Evolutionary conservation across 768 basidiomycete genomes (phyloP), one percentile per base, ranked within the genome.

Genomic region (Gymnopilus junonius): DNA sequence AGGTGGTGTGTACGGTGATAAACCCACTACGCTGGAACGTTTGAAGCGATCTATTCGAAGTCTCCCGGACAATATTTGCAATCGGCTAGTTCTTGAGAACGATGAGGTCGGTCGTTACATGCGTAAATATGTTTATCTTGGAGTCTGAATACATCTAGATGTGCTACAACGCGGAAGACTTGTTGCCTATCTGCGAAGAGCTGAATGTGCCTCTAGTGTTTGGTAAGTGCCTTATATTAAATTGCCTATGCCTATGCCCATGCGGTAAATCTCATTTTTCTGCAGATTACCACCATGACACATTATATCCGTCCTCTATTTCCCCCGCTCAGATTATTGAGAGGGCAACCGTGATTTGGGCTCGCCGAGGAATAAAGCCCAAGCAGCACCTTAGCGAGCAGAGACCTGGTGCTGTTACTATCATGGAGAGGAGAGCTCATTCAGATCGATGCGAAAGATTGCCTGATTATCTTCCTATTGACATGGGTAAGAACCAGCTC

Each of bases 321-420:
- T 81, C 91, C 1, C 85, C 88, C 1, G 74, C 80, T 0, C 82
- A 80, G 29, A 90, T 97, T 64, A 92, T 96, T 35, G 80, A 83
- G n/a, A 82, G 87, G 23, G 88, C 93, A 61, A 88, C 90, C 62
- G 84, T 82, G 14, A 92, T 92, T 31, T 98, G 92, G 82, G 73
- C 76, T 29, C 81, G 81, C 45, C 87, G 92, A 12, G 90, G 92
- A 7, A 97, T 98, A 63, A 84, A 80, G 37, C 92, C 93, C 6
- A 98, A 97, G 76, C 95, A 97, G 71, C 96, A 98, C 76, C 84
- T 97, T 11, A 94, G 92, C 53, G 93, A 95, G 69, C 87, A 91
- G n/a, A 81, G 94, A n/a, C 85, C 88, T 1, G 94, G 95, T 1
- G 94, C 95, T 4, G 85, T 85, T 37, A 88, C 86, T 2, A 74